Base-by-base conservation (phyloP, 176 grass and related monocot species). In the Aegilops sharonensis region DNA sequence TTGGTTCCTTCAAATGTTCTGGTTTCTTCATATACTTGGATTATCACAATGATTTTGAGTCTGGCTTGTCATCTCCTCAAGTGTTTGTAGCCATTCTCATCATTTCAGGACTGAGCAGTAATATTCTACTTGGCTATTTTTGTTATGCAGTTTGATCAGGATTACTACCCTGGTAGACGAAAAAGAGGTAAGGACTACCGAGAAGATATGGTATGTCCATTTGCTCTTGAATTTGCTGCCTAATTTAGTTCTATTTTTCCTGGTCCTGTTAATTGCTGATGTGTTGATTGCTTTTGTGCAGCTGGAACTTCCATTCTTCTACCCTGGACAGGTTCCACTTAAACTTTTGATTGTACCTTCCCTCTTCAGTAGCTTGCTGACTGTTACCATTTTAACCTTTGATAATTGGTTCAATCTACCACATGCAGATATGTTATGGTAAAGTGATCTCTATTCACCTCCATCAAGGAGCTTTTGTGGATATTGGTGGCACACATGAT, bases 231-330 rank as follows among this genome's bases (percentile, higher is more conserved):
- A 79, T 80, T 48, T 35, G 21, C 23, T 39, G 30, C 32, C 64
- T 30, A 18, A 1, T 91, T 75, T 18, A 31, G 77, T 65, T 50
- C 78, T 6, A 4, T 3, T 83, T 31, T 25, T 67, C 57, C 30
- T 24, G 15, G 45, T 48, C 25, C 40, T 84, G 21, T 84, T 45
- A 20, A 50, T 36, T 85, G 39, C 12, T 89, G 70, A 82, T 88
- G 8, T 84, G 57, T 79, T 82, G 36, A 75, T 88, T 95, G 27
- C 77, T 85, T 82, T 69, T 21, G 6, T 98, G 92, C 90, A 98
- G 96, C 92, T 92, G 85, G 93, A 98, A 88, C 93, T 98, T 89
- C 93, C 96, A 86, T 98, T 98, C 89, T 91, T 95, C 86, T 98
- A 98, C 86, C 91, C 96, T 89, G 96, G 96, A 88, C 96, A 98